Conservation (phyloP, 2,329 filamentous ascomycete genomes). For the Ophiosphaerella korrae region DNA sequence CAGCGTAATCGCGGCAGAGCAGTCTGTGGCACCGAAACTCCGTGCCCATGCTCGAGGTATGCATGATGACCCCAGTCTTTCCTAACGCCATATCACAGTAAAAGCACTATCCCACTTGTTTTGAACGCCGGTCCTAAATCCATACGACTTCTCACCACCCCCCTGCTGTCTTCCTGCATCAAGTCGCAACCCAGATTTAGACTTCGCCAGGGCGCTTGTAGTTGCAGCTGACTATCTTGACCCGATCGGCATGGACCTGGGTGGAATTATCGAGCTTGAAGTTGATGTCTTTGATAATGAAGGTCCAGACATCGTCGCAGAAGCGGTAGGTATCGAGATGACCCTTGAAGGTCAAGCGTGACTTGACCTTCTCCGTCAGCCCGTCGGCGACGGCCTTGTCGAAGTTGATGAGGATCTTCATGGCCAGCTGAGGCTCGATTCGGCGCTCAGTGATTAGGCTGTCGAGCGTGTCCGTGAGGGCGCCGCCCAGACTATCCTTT, state of each 20-base stretch:
- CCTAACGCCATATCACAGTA: slow-evolving; percentile 21
- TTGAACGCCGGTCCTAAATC: not conserved
- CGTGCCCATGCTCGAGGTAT: slow-evolving; percentile 27
- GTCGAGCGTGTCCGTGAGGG: slow-evolving; percentile 95
- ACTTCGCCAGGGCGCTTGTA: slow-evolving; percentile 76
- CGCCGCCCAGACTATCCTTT: slow-evolving; percentile 77
- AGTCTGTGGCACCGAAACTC: slow-evolving; percentile 10
- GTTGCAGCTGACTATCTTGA: slow-evolving; percentile 98
- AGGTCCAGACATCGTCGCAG: slow-evolving; percentile 99
- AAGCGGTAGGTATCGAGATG: slow-evolving; percentile 98
- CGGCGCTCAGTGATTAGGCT: slow-evolving; percentile 91
- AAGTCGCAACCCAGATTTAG: slow-evolving; percentile 30
- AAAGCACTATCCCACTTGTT: not conserved
- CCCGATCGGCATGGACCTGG: slow-evolving; percentile 80
- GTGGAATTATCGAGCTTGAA: slow-evolving; percentile 92
- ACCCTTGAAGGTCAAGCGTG: slow-evolving; percentile 93
- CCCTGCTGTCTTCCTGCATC: too few relatives aligned
- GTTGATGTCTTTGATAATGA: slow-evolving; percentile 97
- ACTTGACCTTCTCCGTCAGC: slow-evolving; percentile 89
- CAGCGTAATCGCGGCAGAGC: too few relatives aligned
- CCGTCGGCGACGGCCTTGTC: slow-evolving; percentile 92
- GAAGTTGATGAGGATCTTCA: slow-evolving; percentile 97
- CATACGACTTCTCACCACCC: too few relatives aligned
- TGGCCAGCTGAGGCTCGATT: slow-evolving; percentile 96
- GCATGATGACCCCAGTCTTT: slow-evolving; percentile 9